These are phyloP conservation scores for Helicostylum pulchrum DNA, from an alignment of 192 early-diverging fungal genomes.

Conservation along the genomic window DNA sequence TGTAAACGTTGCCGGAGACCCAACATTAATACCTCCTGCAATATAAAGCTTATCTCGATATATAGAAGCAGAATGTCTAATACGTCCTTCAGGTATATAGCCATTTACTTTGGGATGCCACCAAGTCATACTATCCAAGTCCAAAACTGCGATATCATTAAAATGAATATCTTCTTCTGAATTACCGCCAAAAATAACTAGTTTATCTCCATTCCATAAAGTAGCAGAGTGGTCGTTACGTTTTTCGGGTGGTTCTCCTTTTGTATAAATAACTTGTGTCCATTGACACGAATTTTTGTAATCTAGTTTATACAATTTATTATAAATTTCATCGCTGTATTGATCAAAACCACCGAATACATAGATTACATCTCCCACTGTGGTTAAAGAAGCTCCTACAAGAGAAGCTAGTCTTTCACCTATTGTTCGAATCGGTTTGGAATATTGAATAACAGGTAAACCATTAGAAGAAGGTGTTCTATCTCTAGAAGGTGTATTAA, in stretches of 20 bases:
- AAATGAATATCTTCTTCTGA: conserved; percentile 45
- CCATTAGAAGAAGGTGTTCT: neutral
- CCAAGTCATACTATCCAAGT: conserved; percentile 60
- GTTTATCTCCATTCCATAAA: conserved; percentile 52
- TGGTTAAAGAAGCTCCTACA: conserved; percentile 43
- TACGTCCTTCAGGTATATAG: conserved; percentile 44
- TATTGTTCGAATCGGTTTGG: conserved; percentile 6
- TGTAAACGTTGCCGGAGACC: conserved; percentile 20
- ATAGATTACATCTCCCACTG: conserved; percentile 40
- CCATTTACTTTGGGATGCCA: conserved; percentile 50
- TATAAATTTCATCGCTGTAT: conserved; percentile 67
- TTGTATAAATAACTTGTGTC: conserved; percentile 49
- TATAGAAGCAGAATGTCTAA: conserved; percentile 60
- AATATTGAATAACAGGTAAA: neutral
- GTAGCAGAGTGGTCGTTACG: conserved; percentile 61
- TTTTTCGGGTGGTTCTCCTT: conserved; percentile 44
- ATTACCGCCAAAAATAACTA: conserved; percentile 63
- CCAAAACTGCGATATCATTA: conserved; percentile 58
- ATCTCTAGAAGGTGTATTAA: neutral
- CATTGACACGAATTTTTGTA: conserved; percentile 41
- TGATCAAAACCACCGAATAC: conserved; percentile 64
- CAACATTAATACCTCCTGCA: conserved; percentile 44
- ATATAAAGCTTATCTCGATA: conserved; percentile 63
- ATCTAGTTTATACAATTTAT: conserved; percentile 55
- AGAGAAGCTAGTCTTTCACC: conserved; percentile 36